A percentile compares a stretch with the other conserved stretches of the same genome.
Evolutionary conservation across 352 stramenopile species (phyloP).

Genomic region (Phytophthora kernoviae): DNA sequence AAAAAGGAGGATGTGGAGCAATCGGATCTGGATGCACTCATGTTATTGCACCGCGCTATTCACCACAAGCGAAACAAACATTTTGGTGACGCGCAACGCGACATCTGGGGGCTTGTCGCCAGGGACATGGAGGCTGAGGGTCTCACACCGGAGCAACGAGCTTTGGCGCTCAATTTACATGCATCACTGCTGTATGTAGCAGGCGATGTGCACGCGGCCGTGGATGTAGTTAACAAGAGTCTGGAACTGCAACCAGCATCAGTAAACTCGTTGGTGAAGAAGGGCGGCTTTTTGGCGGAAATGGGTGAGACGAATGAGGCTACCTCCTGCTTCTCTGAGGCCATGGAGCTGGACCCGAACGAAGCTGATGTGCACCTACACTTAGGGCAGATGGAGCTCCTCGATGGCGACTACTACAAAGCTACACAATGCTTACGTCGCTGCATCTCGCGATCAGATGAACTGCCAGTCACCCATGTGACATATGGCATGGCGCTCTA

Average conservation of each 20-base stretch:
- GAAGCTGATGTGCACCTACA: conserved; percentile 81
- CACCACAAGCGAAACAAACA: conserved; percentile 67
- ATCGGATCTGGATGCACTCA: conserved; percentile 53
- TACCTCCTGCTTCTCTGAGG: conserved; percentile 63
- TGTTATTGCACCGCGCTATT: conserved; percentile 67
- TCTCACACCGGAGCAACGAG: conserved; percentile 40
- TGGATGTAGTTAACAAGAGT: conserved; percentile 67
- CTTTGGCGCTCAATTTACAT: conserved; percentile 75
- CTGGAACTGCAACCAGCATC: conserved; percentile 53
- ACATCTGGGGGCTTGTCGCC: conserved; percentile 44
- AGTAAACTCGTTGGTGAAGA: conserved; percentile 82
- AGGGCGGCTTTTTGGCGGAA: conserved; percentile 81
- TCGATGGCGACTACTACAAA: conserved; percentile 77
- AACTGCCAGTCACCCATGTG: conserved; percentile 73
- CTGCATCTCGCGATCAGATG: conserved; percentile 78
- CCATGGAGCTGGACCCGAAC: conserved; percentile 73
- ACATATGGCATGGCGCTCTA: conserved; percentile 89
- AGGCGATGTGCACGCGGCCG: conserved; percentile 72
- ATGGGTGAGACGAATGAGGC: conserved; percentile 71
- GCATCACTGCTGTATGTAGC: conserved; percentile 84
- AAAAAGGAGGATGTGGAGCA: conserved; percentile 47
- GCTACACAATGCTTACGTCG: conserved; percentile 73
- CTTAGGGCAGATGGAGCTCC: conserved; percentile 81
- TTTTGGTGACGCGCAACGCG: conserved; percentile 53
- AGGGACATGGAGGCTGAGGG: conserved; percentile 46